Conservation (phyloP, 352 stramenopile genomes). For the Phytophthora kernoviae region DNA sequence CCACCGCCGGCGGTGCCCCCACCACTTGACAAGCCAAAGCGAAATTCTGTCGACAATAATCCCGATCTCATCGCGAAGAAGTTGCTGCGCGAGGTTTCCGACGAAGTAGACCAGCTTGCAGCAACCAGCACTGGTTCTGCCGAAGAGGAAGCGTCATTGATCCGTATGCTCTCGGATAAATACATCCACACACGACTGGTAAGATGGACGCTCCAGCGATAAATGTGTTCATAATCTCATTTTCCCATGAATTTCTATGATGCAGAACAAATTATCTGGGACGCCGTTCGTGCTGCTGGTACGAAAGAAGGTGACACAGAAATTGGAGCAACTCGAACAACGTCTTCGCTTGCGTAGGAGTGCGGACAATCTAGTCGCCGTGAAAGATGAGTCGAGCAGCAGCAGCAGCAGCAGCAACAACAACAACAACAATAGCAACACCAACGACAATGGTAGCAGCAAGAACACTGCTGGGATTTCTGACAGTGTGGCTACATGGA, state of each 20-base stretch:
- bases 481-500: constrained; percentile 11
- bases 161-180: constrained; percentile 49
- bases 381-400: background rate
- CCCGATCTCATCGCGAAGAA: constrained; percentile 43
- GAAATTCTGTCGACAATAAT: constrained; percentile 15
- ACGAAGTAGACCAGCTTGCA: constrained; percentile 50
- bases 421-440: constrained; percentile 11
- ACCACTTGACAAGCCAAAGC: constrained; percentile 17
- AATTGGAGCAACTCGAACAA: constrained; percentile 44
- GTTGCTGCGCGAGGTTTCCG: constrained; percentile 46
- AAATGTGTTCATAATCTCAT: background rate
- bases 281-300: constrained; percentile 61
- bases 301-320: constrained; percentile 47
- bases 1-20: constrained; percentile 17
- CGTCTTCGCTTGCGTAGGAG: constrained; percentile 6
- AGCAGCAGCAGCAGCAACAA: constrained; percentile 18
- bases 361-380: background rate
- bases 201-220: constrained; percentile 2
- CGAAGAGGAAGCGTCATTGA: constrained; percentile 18
- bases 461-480: background rate
- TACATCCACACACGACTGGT: constrained; percentile 46
- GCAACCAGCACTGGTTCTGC: constrained; percentile 3
- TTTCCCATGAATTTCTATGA: background rate
- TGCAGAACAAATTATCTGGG: constrained; percentile 43
- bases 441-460: constrained; percentile 4